These are phyloP conservation scores for Curvularia eragrostidis DNA, from an alignment of 2,329 filamentous ascomycete species.

Conservation along the genomic window DNA sequence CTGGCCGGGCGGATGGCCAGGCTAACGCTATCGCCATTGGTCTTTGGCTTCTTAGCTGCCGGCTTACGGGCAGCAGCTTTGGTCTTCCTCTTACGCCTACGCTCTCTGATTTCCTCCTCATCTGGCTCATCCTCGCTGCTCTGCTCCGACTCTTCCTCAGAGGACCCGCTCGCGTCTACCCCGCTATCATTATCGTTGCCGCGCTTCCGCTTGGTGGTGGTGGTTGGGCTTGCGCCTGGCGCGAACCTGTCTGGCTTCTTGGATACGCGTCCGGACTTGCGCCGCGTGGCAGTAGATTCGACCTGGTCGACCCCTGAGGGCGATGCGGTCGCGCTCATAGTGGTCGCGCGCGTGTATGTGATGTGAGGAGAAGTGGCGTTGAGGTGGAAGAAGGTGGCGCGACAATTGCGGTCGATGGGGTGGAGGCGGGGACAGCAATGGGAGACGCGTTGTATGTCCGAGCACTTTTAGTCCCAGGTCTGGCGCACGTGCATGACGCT, in stretches of 20 bases:
- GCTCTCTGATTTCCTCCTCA: conserved; percentile 49
- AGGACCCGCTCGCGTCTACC: conserved; percentile 33
- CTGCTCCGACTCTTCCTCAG: conserved; percentile 40
- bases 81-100: conserved; percentile 43
- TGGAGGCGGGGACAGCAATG: conserved; percentile 27
- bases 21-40: conserved; percentile 57
- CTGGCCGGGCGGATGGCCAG: conserved; percentile 62
- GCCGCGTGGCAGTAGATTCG: conserved; percentile 43
- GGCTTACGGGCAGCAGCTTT: conserved; percentile 48
- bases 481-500: conserved; percentile 19
- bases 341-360: conserved; percentile 29
- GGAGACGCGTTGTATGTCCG: conserved; percentile 27
- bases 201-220: conserved; percentile 48
- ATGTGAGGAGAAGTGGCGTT: conserved; percentile 11
- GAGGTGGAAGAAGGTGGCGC: conserved; percentile 18
- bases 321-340: conserved; percentile 41
- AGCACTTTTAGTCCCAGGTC: conserved; percentile 25
- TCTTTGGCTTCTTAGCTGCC: conserved; percentile 61
- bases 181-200: conserved; percentile 40
- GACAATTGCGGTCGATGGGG: conserved; percentile 29
- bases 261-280: conserved; percentile 52
- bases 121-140: conserved; percentile 50
- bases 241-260: conserved; percentile 47
- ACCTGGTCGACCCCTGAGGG: conserved; percentile 34
- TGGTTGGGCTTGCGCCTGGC: conserved; percentile 37